These are phyloP conservation scores for Yarrowia sp. DNA, from an alignment of 805 yeast species.

Conservation along the genomic window DNA sequence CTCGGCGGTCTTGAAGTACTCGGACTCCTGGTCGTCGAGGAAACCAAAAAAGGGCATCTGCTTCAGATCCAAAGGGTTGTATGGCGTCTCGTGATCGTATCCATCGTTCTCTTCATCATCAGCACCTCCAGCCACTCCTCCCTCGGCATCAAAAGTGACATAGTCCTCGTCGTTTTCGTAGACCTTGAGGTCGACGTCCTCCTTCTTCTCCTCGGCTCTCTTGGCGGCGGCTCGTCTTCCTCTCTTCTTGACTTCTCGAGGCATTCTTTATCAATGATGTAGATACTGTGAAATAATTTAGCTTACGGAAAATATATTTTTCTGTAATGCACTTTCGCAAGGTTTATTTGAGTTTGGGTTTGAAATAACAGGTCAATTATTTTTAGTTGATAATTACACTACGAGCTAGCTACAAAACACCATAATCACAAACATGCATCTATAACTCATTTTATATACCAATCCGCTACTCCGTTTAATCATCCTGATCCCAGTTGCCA, in stretches of 20 bases:
- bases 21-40: slow-evolving; percentile 77
- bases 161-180: slow-evolving; percentile 15
- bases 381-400: too few species aligned
- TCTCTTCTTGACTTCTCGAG: slow-evolving; percentile 24
- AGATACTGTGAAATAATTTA: background rate
- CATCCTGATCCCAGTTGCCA: slow-evolving; percentile 96
- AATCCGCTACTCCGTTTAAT: slow-evolving; percentile 41
- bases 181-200: background rate
- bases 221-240: slow-evolving; percentile 25
- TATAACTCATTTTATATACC: slow-evolving; percentile 21
- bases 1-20: slow-evolving; percentile 91
- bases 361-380: too few species aligned
- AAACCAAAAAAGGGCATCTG: slow-evolving; percentile 65
- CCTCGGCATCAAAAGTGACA: background rate
- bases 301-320: slow-evolving; percentile 8
- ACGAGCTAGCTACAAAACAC: too few species aligned
- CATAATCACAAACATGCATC: slow-evolving; percentile 15
- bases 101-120: slow-evolving; percentile 6
- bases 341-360: background rate
- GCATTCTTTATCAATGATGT: background rate
- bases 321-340: background rate
- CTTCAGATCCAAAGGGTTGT: slow-evolving; percentile 15
- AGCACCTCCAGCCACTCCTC: slow-evolving; percentile 6
- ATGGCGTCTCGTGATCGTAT: background rate
- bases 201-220: slow-evolving; percentile 21